Base-by-base conservation (phyloP, 2,329 filamentous ascomycete species). In the Juglanconis juglandina region DNA sequence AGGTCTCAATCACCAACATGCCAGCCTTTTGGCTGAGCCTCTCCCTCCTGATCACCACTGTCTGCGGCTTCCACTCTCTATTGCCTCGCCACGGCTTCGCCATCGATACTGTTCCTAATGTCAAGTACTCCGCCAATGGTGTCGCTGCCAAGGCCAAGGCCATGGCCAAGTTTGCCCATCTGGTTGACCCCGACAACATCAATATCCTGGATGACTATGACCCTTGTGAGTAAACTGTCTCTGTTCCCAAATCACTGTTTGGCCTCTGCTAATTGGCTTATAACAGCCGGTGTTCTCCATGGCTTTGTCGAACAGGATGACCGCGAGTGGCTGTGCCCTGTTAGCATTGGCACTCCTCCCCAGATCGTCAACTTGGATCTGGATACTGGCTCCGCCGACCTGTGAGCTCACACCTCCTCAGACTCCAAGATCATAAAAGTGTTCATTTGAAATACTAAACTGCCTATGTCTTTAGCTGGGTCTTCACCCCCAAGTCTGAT, bases 321-420 rank as follows among this genome's bases (percentile, higher is more conserved):
- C 64, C 74, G 75, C 3, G 80, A 87, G 68, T 88, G 87, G 60
- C 74, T 87, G 35, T 80, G 82, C 59, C 84, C 87, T 0, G 83
- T 92, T 51, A 79, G 76, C 2, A 77, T 92, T 63, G 90, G 89
- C 49, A 81, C 69, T 1, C 79, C 79, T 5, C 65, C 71, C 5
- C 85, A 87, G 66, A 82, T 76, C 3, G 70, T 91, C 64, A 81
- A 85, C 61, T 71, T 92, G 62, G 87, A 91, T 69, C 82, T 92
- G 62, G 90, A 92, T 66, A 92, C 89, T 13, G 82, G 81, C 10
- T 85, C 82, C 7, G 75, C 78, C 9, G 82, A 85, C 61, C 72
- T 82, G 87, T 95, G 82, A 83, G 88, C 85, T 51, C 17, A n/a
- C 7, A 32, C 35, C 5, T 24, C 1, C 13, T 4, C 10, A 30